Conservation (phyloP, 192 early-diverging fungal genomes). For the Phycomyces blakesleeanus region DNA sequence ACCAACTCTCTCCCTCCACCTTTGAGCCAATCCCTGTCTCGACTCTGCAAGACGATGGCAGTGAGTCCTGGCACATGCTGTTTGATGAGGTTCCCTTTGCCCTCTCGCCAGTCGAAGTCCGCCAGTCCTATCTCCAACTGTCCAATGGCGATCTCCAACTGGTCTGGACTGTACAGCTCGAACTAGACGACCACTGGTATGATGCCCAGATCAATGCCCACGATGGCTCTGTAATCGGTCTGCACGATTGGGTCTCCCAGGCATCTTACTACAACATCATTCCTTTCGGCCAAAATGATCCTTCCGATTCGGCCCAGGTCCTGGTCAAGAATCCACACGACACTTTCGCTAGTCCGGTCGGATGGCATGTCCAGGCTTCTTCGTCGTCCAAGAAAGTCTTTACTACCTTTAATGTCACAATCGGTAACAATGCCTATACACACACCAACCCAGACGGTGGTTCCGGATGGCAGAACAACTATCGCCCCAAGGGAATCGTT, state of each 20-base stretch:
- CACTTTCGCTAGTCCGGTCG: constrained; percentile 54
- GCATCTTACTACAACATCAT: constrained; percentile 72
- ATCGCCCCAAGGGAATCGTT: constrained; percentile 63
- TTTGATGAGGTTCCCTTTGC: constrained; percentile 53
- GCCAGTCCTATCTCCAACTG: constrained; percentile 62
- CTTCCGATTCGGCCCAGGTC: constrained; percentile 58
- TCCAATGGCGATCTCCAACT: constrained; percentile 54
- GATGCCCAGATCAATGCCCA: constrained; percentile 63
- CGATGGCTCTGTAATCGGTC: constrained; percentile 55
- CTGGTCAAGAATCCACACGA: constrained; percentile 54
- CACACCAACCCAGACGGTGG: constrained; percentile 79
- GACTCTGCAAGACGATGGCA: constrained; percentile 38
- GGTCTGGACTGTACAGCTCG: constrained; percentile 81
- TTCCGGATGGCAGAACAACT: constrained; percentile 67
- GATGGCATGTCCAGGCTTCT: constrained; percentile 71
- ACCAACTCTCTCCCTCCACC: constrained; percentile 10
- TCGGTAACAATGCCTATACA: constrained; percentile 92
- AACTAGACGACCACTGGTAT: constrained; percentile 81
- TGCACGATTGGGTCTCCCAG: constrained; percentile 86
- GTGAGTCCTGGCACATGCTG: constrained; percentile 12
- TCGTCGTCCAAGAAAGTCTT: constrained; percentile 1
- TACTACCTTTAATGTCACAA: constrained; percentile 60
- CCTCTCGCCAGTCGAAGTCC: constrained; percentile 52
- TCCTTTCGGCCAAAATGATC: constrained; percentile 79
- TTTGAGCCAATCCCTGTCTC: constrained; percentile 27